Conservation (phyloP, 2,329 filamentous ascomycete species). For the Phaeophleospora eucalypticola region DNA sequence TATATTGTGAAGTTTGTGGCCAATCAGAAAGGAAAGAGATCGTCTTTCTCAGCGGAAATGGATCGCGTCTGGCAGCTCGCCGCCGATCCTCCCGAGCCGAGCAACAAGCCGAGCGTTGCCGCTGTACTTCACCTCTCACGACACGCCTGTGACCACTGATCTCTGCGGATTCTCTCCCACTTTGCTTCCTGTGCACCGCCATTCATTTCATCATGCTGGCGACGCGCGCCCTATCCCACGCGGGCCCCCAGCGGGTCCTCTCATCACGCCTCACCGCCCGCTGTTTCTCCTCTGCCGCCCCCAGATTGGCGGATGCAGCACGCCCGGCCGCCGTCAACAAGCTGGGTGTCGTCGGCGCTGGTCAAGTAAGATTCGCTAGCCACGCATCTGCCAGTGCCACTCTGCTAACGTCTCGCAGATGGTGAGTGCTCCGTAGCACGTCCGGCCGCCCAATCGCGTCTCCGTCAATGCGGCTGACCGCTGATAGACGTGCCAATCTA, state of each 20-base stretch:
- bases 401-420: slow-evolving; percentile 17
- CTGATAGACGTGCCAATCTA: slow-evolving; percentile 37
- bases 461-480: slow-evolving; percentile 16
- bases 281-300: slow-evolving; percentile 59
- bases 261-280: slow-evolving; percentile 27
- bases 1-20: neutral
- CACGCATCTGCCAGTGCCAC: neutral
- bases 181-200: neutral
- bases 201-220: slow-evolving; percentile 9
- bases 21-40: neutral
- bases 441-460: slow-evolving; percentile 8
- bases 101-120: no score
- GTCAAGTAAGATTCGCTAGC: slow-evolving; percentile 67
- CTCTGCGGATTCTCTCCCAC: neutral
- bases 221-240: slow-evolving; percentile 7
- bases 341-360: slow-evolving; percentile 87
- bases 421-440: slow-evolving; percentile 15
- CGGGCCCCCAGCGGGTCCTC: neutral
- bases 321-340: slow-evolving; percentile 73
- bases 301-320: slow-evolving; percentile 41
- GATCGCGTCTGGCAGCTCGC: neutral
- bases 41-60: neutral
- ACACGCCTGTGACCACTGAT: no score
- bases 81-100: neutral
- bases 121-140: neutral